Conservation (phyloP, 2,329 filamentous ascomycete species). For the Xylaria sp. region DNA sequence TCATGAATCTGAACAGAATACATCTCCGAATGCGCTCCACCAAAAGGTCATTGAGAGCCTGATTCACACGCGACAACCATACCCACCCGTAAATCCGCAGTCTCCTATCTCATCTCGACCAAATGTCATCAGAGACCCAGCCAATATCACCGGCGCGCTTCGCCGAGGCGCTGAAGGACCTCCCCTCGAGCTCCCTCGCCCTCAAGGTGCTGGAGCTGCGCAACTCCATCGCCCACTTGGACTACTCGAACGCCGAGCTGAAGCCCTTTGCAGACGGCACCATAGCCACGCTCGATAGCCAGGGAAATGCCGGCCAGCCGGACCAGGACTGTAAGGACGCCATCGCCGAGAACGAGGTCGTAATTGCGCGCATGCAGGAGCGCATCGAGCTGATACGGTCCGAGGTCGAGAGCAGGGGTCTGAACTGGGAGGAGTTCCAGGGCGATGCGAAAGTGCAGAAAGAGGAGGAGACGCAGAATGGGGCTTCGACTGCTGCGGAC, state of each 20-base stretch:
- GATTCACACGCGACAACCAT: not conserved
- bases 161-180: constrained; percentile 60
- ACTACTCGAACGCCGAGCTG: constrained; percentile 68
- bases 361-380: constrained; percentile 63
- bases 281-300: constrained; percentile 31
- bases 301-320: constrained; percentile 34
- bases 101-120: constrained; percentile 3
- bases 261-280: constrained; percentile 58
- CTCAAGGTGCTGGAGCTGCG: constrained; percentile 70
- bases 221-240: constrained; percentile 69
- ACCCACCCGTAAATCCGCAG: not conserved
- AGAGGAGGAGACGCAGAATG: not conserved
- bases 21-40: not conserved
- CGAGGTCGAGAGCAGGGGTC: constrained; percentile 58
- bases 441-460: constrained; percentile 30
- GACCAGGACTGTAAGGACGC: constrained; percentile 71
- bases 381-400: constrained; percentile 57
- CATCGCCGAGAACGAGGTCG: constrained; percentile 63
- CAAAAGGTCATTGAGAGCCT: not conserved
- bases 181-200: constrained; percentile 62
- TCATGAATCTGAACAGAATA: not conserved
- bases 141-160: constrained; percentile 61
- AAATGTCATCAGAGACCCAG: constrained; percentile 57
- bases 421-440: constrained; percentile 53
- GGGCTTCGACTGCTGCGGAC: not conserved